Percentiles rank a stretch among this genome's conserved stretches.
These are phyloP conservation scores for Plasmodium cynomolgi DNA, from an alignment of 169 alveolate genomes.

Conservation along the genomic window DNA sequence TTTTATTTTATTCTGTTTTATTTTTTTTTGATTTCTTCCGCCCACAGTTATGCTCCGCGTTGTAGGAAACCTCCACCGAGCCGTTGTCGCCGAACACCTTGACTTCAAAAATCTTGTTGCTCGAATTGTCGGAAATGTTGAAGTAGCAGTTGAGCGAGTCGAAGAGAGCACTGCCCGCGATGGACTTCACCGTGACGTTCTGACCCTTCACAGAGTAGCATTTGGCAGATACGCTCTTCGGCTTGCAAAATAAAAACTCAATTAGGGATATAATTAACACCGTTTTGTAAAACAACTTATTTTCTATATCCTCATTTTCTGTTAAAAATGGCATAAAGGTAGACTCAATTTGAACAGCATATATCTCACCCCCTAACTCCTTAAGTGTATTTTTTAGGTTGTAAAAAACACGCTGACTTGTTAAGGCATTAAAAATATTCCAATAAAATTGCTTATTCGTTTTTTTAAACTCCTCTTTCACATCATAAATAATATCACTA, in stretches of 20 bases:
- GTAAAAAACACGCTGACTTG: slow-evolving; percentile 57
- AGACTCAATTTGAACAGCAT: slow-evolving; percentile 54
- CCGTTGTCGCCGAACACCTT: slow-evolving; percentile 62
- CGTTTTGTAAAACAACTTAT: slow-evolving; percentile 33
- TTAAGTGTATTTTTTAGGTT: slow-evolving; percentile 15
- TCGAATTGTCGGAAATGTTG: slow-evolving; percentile 23
- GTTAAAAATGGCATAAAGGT: slow-evolving; percentile 55
- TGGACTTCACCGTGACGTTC: slow-evolving; percentile 7
- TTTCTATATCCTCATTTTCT: slow-evolving; percentile 45
- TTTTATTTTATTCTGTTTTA: background rate
- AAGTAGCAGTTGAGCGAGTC: slow-evolving; percentile 44
- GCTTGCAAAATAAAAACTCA: slow-evolving; percentile 45
- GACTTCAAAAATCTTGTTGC: slow-evolving; percentile 30
- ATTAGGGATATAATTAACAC: slow-evolving; percentile 46
- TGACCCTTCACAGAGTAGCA: slow-evolving; percentile 32
- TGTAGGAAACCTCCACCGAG: slow-evolving; percentile 45
- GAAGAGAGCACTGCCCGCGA: slow-evolving; percentile 27
- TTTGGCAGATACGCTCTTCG: slow-evolving; percentile 28
- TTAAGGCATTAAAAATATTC: slow-evolving; percentile 58
- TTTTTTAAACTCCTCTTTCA: slow-evolving; percentile 47
- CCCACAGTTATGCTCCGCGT: slow-evolving; percentile 63
- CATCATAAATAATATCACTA: slow-evolving; percentile 38
- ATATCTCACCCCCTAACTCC: slow-evolving; percentile 56
- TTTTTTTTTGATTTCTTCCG: background rate
- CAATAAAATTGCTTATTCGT: slow-evolving; percentile 60